Evolutionary conservation across 1,139 yeast genomes (phyloP), one percentile per base, ranked within the genome.

Genomic region (Kodamaea sp.): DNA sequence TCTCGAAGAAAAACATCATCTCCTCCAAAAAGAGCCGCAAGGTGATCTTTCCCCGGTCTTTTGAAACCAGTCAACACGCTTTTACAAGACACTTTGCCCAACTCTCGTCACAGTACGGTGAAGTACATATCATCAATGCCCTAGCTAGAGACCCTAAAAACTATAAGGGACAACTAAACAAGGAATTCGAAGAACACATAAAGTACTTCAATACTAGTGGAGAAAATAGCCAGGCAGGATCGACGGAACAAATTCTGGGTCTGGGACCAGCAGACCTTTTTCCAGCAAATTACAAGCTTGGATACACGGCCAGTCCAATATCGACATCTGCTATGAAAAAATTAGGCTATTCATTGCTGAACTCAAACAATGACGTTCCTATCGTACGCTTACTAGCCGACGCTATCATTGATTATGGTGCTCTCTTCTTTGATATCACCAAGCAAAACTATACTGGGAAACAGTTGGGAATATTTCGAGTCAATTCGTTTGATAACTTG

Each of bases 381-480:
- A 24, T 24, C 9, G 57, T 62, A 2, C 50, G 60, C 49, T 44
- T 60, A 3, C 44, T 80, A 16, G 70, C 65, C 24, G 73, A 73
- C 29, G 68, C 75, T 12, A 69, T 80, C 22, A 61, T 72, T 30
- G 80, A 80, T 28, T 78, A 73, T 51, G 88, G 87, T 7, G 86
- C 89, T 0, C 71, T 77, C 40, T 80, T 82, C 37, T 79, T 70
- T 48, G 85, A 80, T 51, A 57, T 63, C 26, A 51, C 55, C 14
- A 63, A 69, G 36, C 64, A 69, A 16, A 64, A 69, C 2, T 78
- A 68, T 48, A 66, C 75, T 24, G 86, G 85, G 1, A 79, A 80
- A 47, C 94, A 83, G 53, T 61, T 80, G 25, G 94, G 92, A 10
- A 77, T 78, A 0, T 75, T 83, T 43, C 53, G 88, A 42, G 69